A percentile compares a stretch with the other conserved stretches of the same genome.
Conservation (phyloP, 2,329 filamentous ascomycete genomes). For the Teratosphaeria nubilosa region DNA sequence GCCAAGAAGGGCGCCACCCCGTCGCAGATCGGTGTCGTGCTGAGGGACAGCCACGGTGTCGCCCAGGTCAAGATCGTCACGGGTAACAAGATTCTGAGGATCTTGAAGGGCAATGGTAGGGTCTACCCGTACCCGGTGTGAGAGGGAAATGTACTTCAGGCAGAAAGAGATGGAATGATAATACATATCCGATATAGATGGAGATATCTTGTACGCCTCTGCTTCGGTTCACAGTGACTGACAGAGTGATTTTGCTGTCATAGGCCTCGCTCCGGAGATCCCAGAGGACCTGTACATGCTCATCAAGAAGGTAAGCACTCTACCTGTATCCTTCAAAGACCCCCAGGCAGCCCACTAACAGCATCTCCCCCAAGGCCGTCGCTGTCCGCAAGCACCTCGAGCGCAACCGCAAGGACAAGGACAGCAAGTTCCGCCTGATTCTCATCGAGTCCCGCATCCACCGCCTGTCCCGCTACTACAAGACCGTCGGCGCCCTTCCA, state of each 20-base stretch:
- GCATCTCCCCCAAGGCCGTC: slow-evolving; percentile 54
- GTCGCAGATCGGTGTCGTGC: slow-evolving; percentile 97
- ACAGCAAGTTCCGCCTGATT: slow-evolving; percentile 99
- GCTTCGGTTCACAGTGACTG: slow-evolving; percentile 31
- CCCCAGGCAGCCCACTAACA: not conserved
- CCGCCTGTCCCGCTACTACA: slow-evolving; percentile 99
- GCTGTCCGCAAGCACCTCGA: slow-evolving; percentile 99
- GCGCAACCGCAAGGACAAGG: slow-evolving; percentile 99
- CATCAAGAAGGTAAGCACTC: slow-evolving; percentile 85
- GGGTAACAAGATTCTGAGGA: slow-evolving; percentile 99
- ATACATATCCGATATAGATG: not conserved
- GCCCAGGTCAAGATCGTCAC: slow-evolving; percentile 97
- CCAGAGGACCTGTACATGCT: slow-evolving; percentile 99
- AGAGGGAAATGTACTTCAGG: slow-evolving; percentile 14
- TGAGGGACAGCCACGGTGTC: slow-evolving; percentile 96
- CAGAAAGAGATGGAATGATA: slow-evolving; percentile 17
- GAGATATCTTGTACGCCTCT: slow-evolving; percentile 28
- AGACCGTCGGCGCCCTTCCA: slow-evolving; percentile 73
- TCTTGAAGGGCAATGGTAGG: slow-evolving; percentile 96
- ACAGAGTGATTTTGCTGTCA: slow-evolving; percentile 32
- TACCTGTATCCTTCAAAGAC: not conserved
- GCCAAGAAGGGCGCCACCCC: slow-evolving; percentile 98
- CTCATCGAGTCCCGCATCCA: slow-evolving; percentile 99
- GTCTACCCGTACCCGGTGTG: slow-evolving; percentile 33
- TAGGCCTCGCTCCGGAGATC: slow-evolving; percentile 96